A percentile compares a stretch with the other conserved stretches of the same genome.
Conservation (phyloP, 345 rosid species). For the Aquilaria malaccensis region DNA sequence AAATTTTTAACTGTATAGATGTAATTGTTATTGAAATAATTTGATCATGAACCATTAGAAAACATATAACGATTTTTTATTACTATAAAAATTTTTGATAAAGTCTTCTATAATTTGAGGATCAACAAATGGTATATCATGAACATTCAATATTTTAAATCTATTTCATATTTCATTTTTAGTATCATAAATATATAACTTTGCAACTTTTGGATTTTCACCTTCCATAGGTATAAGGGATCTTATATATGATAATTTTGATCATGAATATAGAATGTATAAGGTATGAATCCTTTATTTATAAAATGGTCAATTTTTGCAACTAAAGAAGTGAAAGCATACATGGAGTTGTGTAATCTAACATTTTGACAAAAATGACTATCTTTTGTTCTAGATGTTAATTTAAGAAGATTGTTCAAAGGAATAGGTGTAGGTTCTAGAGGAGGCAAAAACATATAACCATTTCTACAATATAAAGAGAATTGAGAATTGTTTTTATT, state of each 20-base stretch:
- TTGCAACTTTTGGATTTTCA: neutral
- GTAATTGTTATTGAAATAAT: neutral
- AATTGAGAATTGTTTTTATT: neutral
- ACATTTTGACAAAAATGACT: neutral
- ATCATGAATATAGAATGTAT: neutral
- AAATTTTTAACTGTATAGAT: neutral
- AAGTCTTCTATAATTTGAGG: neutral
- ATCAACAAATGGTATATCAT: neutral
- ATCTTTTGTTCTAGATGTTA: neutral
- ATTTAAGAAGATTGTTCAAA: too few species aligned
- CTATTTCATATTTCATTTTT: neutral
- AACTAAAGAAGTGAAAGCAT: neutral
- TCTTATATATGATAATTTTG: slow-evolving; percentile 1
- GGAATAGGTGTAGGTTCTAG: too few species aligned
- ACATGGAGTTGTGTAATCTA: neutral
- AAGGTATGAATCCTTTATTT: neutral
- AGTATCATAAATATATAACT: neutral
- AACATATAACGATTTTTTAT: neutral
- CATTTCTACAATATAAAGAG: too few species aligned
- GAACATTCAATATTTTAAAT: neutral
- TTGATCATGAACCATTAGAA: neutral
- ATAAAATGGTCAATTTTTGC: neutral
- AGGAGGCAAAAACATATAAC: too few species aligned
- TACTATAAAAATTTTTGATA: neutral
- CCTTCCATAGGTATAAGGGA: neutral